Conservation (phyloP, 1,139 yeast genomes). For the Candida labiduridarum region DNA sequence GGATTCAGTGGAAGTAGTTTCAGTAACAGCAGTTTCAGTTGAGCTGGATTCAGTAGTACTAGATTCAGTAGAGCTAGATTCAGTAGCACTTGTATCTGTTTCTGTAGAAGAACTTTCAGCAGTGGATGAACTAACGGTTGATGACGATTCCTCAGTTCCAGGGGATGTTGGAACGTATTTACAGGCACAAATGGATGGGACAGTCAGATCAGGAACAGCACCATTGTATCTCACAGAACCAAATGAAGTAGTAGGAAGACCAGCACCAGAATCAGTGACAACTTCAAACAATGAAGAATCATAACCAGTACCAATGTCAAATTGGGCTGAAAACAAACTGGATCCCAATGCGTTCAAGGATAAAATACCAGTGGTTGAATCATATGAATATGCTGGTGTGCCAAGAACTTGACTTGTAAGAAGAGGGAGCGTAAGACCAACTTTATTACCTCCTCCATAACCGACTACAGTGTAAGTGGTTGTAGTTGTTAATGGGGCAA, state of each 20-base stretch:
- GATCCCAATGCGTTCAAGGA: slow-evolving; percentile 15
- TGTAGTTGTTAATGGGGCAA: slow-evolving; percentile 19
- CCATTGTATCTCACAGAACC: slow-evolving; percentile 20
- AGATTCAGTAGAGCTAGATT: not conserved
- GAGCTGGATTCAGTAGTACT: not conserved
- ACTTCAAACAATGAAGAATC: slow-evolving; percentile 15
- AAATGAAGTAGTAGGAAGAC: slow-evolving; percentile 13
- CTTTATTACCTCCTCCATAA: slow-evolving; percentile 32
- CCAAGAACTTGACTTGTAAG: slow-evolving; percentile 15
- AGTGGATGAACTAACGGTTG: not conserved
- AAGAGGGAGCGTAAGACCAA: slow-evolving; percentile 25
- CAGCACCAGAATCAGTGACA: slow-evolving; percentile 21
- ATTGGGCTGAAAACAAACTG: slow-evolving; percentile 16
- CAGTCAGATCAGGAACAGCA: slow-evolving; percentile 21
- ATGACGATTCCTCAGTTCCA: slow-evolving; percentile 9
- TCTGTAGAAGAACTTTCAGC: slow-evolving; percentile 3
- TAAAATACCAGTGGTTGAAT: slow-evolving; percentile 23
- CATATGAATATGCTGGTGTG: slow-evolving; percentile 17
- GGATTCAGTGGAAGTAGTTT: not conserved
- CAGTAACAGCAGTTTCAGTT: not conserved
- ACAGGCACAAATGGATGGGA: slow-evolving; percentile 18
- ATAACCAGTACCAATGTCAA: slow-evolving; percentile 29
- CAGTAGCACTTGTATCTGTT: not conserved
- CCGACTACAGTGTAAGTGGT: slow-evolving; percentile 32
- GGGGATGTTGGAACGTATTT: slow-evolving; percentile 19